Evolutionary conservation across 768 basidiomycete species (phyloP).

Genomic region (Lyophyllum shimeji): DNA sequence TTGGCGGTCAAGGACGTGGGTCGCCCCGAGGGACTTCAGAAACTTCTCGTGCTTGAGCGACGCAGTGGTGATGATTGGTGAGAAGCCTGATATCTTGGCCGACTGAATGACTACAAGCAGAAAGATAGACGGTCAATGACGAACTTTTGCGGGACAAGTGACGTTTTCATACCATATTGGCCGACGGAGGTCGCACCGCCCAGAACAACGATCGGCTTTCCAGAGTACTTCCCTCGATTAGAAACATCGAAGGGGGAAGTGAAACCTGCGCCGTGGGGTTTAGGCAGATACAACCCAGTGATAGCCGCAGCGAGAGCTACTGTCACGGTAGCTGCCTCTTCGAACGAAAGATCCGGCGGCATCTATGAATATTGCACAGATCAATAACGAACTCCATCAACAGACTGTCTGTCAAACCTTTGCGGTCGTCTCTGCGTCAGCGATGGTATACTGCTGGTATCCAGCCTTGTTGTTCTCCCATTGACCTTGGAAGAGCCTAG

Average conservation of each 20-base stretch:
- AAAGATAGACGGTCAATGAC: not conserved
- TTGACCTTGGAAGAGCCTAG: conserved; percentile 10
- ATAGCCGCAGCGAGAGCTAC: conserved; percentile 27
- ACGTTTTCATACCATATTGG: conserved; percentile 27
- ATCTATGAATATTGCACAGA: conserved; percentile 22
- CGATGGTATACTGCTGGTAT: conserved; percentile 27
- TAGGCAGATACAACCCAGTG: conserved; percentile 29
- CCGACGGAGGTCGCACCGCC: conserved; percentile 37
- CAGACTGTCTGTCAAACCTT: conserved; percentile 23
- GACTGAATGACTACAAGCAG: conserved; percentile 24
- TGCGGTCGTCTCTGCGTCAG: conserved; percentile 18
- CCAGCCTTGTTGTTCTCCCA: conserved; percentile 11
- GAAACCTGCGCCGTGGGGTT: conserved; percentile 25
- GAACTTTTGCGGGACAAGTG: not conserved
- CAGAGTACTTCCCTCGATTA: conserved; percentile 27
- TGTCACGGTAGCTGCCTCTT: conserved; percentile 35
- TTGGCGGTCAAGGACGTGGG: conserved; percentile 30
- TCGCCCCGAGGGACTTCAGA: conserved; percentile 36
- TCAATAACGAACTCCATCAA: conserved; percentile 19
- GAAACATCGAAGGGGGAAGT: conserved; percentile 30
- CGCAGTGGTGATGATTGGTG: conserved; percentile 34
- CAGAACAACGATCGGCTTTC: conserved; percentile 32
- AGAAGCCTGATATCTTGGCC: conserved; percentile 35
- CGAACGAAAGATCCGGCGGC: conserved; percentile 30
- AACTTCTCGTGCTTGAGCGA: conserved; percentile 21